Evolutionary conservation across 805 yeast genomes (phyloP), one percentile per base, ranked within the genome.

Genomic region (Clavispora asparagi): DNA sequence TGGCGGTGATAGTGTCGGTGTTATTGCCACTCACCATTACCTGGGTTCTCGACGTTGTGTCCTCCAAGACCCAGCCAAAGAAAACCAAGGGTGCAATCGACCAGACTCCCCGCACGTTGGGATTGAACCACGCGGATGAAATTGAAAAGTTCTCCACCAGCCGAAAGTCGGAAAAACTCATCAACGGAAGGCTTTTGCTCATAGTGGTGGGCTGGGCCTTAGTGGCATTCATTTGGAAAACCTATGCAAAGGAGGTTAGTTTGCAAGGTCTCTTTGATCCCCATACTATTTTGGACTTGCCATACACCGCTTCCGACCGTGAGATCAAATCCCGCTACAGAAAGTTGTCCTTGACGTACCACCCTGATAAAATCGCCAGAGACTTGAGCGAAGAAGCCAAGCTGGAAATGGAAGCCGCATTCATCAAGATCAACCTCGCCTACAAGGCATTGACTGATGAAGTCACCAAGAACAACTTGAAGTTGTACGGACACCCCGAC

Each of bases 401-500:
- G 54, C 65, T 67, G 36, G 77, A 69, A 25, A 71, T 86, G 65
- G 97, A 92, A 66, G 81, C 83, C 45, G 78, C 78, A 37, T 94
- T 80, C 64, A 92, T 91, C 33, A 75, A 80, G 55, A 86, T 94
- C 57, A 84, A 87, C 48, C 87, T 87, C 66, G 99, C 99, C 25
- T 90, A 95, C 69, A 87, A 90, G 66, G 88, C 99, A 0, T 77
- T 94, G 53, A 95, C 99, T 12, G 98, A 94, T 66, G 97, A 88
- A 55, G 77, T 74, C 10, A 82, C 87, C 3, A 85, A 81, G 57
- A 87, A 87, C 56, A 94, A 94, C 63, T 90, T 79, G 64, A 71
- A 84, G 57, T 83, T 80, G 56, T 94, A 85, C 60, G 99, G 99
- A 42, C 96, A 95, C 63, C 99, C 99, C 5, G 99, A 94, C 70